Conservation (phyloP, 164 flowering plant species). For the Vitis rupestris region DNA sequence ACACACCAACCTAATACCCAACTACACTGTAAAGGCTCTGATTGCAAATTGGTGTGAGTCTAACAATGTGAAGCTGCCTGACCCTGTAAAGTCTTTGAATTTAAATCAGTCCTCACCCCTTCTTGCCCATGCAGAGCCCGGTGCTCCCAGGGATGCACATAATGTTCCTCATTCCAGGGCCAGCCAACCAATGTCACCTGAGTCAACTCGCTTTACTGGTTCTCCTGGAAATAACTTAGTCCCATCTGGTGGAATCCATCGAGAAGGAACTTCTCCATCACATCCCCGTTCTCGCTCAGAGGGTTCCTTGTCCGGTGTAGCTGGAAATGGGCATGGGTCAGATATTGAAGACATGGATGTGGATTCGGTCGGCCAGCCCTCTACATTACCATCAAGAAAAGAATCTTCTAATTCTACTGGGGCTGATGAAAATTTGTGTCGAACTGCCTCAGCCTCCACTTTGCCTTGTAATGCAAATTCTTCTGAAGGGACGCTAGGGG, state of each 20-base stretch:
- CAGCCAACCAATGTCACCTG: conserved; percentile 42
- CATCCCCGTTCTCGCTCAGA: conserved; percentile 60
- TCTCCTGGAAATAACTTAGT: conserved; percentile 30
- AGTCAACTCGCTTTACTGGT: conserved; percentile 34
- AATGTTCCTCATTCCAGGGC: conserved; percentile 31
- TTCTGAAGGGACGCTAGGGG: conserved; percentile 29
- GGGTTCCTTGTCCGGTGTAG: conserved; percentile 36
- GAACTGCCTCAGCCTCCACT: conserved; percentile 49
- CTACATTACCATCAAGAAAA: conserved; percentile 33
- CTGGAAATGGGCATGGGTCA: conserved; percentile 46
- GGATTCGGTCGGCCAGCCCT: conserved; percentile 31
- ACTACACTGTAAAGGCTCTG: conserved; percentile 81
- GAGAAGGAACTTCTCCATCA: conserved; percentile 40
- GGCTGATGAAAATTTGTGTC: conserved; percentile 31
- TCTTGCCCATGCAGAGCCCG: conserved; percentile 43
- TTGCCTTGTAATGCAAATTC: conserved; percentile 28
- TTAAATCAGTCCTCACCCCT: conserved; percentile 50
- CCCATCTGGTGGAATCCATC: conserved; percentile 37
- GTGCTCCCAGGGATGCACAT: conserved; percentile 32
- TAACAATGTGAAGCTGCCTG: conserved; percentile 74
- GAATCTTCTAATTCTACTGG: conserved; percentile 32
- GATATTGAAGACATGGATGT: conserved; percentile 32
- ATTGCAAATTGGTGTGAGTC: conserved; percentile 87
- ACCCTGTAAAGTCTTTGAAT: conserved; percentile 48
- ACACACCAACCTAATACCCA: conserved; percentile 73